These are phyloP conservation scores for Pseudozyma pruni DNA, from an alignment of 1,284 basidiomycete species.

Conservation along the genomic window DNA sequence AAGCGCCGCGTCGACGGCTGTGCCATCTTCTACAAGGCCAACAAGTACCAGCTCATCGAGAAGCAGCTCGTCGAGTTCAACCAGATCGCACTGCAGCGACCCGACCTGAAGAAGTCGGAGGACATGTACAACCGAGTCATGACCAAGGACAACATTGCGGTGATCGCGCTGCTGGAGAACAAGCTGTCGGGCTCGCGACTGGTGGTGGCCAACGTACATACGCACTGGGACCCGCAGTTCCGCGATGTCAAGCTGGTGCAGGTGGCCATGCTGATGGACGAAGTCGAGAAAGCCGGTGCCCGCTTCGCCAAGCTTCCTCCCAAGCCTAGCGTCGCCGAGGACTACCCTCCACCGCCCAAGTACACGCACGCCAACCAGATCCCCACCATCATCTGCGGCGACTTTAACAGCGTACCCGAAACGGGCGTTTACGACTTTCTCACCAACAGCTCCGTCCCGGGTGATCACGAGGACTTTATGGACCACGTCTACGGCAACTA, in stretches of 20 bases:
- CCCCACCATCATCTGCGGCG: slow-evolving; percentile 88
- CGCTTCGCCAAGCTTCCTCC: slow-evolving; percentile 87
- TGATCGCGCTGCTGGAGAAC: slow-evolving; percentile 88
- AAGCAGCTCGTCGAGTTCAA: slow-evolving; percentile 95
- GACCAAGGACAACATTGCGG: slow-evolving; percentile 93
- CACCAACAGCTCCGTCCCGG: slow-evolving; percentile 74
- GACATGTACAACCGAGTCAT: slow-evolving; percentile 99
- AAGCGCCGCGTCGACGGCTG: slow-evolving; percentile 92
- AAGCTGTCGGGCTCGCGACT: slow-evolving; percentile 85
- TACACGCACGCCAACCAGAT: slow-evolving; percentile 88
- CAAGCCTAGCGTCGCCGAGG: slow-evolving; percentile 70
- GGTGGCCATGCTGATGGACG: slow-evolving; percentile 88
- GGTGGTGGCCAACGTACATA: slow-evolving; percentile 89
- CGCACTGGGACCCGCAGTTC: slow-evolving; percentile 92
- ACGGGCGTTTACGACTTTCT: slow-evolving; percentile 95
- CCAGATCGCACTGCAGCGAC: slow-evolving; percentile 88
- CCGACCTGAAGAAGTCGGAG: slow-evolving; percentile 97
- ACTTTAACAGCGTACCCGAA: slow-evolving; percentile 89
- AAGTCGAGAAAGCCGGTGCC: slow-evolving; percentile 87
- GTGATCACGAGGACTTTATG: slow-evolving; percentile 92
- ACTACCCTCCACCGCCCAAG: slow-evolving; percentile 71
- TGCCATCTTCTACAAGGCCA: slow-evolving; percentile 91
- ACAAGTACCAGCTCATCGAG: slow-evolving; percentile 90
- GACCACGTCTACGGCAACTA: slow-evolving; percentile 89
- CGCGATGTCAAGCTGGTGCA: slow-evolving; percentile 98